phyloP scores from a whole-genome alignment of 139 green algal genomes.

The Chlorella sp. region DNA sequence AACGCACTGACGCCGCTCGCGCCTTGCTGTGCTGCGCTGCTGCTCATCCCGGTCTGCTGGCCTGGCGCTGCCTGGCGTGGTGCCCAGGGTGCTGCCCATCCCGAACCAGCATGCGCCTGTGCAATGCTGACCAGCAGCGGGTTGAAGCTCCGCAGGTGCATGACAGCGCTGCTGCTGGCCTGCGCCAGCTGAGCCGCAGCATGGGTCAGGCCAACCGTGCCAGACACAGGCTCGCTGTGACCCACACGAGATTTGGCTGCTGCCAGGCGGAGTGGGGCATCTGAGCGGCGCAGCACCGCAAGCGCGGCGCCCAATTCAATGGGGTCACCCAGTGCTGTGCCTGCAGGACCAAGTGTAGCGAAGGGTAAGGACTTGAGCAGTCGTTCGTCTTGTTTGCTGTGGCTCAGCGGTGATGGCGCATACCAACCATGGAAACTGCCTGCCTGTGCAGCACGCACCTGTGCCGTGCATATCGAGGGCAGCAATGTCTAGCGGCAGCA shows the following conservation, averaged over 20 bases:
- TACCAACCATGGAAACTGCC: too few relatives aligned
- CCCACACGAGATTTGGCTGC: conserved; percentile 77
- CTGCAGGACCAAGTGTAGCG: too few relatives aligned
- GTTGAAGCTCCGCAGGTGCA: conserved; percentile 6
- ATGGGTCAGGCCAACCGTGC: conserved; percentile 63
- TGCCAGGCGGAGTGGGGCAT: neutral
- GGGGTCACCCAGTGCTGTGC: conserved; percentile 60
- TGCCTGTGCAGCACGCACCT: conserved; percentile 10
- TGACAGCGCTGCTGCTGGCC: neutral
- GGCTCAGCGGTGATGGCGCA: too few relatives aligned
- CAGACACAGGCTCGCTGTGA: conserved; percentile 81
- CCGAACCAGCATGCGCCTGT: neutral
- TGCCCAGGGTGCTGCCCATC: too few relatives aligned
- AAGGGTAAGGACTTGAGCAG: too few relatives aligned
- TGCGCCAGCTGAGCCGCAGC: neutral
- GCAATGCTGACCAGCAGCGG: neutral
- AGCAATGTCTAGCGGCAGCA: neutral
- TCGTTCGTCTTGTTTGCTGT: too few relatives aligned
- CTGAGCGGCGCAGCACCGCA: neutral
- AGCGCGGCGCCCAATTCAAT: conserved; percentile 50
- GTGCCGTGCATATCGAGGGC: conserved; percentile 62
- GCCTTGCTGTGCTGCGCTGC: neutral
- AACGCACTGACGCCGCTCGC: conserved; percentile 36
- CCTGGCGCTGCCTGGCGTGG: neutral
- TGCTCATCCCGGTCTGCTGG: neutral